Conservation (phyloP, 192 early-diverging fungal species). For the Backusella westeae region DNA sequence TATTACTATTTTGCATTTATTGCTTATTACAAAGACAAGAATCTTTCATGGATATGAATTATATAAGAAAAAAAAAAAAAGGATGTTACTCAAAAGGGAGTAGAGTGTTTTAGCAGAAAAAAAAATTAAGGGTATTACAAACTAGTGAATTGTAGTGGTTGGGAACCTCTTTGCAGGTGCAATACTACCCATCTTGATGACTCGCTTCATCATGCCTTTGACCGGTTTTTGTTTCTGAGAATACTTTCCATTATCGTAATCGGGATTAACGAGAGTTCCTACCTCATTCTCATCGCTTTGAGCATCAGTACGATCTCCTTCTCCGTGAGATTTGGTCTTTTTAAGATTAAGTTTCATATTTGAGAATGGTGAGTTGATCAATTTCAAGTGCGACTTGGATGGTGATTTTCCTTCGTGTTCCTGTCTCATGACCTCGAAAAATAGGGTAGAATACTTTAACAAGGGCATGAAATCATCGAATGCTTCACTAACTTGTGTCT, state of each 20-base stretch:
- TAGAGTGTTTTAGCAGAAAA: neutral
- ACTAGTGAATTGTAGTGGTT: slow-evolving; percentile 1
- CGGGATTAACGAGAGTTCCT: neutral
- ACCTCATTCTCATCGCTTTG: neutral
- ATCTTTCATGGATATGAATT: neutral
- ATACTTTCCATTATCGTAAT: neutral
- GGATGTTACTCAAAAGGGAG: neutral
- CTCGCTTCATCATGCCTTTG: slow-evolving; percentile 15
- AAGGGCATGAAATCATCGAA: slow-evolving; percentile 7
- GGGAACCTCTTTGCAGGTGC: slow-evolving; percentile 2
- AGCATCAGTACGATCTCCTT: neutral
- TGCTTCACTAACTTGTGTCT: slow-evolving; percentile 6
- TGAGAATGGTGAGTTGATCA: slow-evolving; percentile 10
- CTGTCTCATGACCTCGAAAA: neutral
- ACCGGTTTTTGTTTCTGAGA: neutral
- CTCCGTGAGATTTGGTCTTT: slow-evolving; percentile 9
- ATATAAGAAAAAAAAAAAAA: neutral
- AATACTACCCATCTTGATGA: slow-evolving; percentile 13
- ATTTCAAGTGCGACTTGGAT: slow-evolving; percentile 4
- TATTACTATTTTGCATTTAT: neutral
- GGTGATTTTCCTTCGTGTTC: neutral
- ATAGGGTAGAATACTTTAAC: neutral
- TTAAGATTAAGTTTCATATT: slow-evolving; percentile 11
- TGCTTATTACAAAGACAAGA: neutral
- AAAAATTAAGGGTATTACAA: slow-evolving; percentile 3